phyloP scores from a whole-genome alignment of 164 flowering plant genomes.

The Cinnamomum micranthum region DNA sequence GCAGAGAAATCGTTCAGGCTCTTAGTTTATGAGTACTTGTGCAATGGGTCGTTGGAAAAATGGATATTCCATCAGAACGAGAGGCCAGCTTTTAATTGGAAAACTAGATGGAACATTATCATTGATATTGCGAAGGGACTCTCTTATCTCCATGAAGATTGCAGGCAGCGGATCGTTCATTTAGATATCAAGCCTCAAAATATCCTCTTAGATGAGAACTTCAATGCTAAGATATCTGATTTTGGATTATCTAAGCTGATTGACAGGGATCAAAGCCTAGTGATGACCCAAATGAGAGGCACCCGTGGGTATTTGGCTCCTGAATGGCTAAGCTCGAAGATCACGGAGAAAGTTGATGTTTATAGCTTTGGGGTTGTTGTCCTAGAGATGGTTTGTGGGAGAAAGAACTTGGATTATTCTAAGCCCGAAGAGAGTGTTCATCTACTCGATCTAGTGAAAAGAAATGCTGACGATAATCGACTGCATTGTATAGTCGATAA shows the following conservation, averaged over 20 bases:
- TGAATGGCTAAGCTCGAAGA: conserved; percentile 11
- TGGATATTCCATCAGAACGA: conserved; percentile 18
- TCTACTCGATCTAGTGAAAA: conserved; percentile 13
- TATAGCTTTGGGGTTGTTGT: conserved; percentile 28
- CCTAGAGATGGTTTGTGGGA: conserved; percentile 23
- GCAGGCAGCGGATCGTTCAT: conserved; percentile 19
- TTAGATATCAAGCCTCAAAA: conserved; percentile 25
- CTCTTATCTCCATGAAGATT: conserved; percentile 26
- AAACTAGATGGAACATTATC: conserved; percentile 13
- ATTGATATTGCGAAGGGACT: conserved; percentile 17
- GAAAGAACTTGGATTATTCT: conserved; percentile 19
- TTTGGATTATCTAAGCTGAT: conserved; percentile 22
- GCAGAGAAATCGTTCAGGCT: conserved; percentile 9
- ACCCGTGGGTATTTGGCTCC: conserved; percentile 15
- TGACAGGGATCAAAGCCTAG: conserved; percentile 18
- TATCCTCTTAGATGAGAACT: conserved; percentile 14
- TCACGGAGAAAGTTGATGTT: conserved; percentile 25
- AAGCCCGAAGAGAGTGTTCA: conserved; percentile 4
- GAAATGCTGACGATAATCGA: conserved; percentile 9
- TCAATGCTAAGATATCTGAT: conserved; percentile 24
- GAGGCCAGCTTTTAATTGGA: conserved; percentile 16
- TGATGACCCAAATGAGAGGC: conserved; percentile 19
- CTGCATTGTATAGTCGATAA: conserved; percentile 14
- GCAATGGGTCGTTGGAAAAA: conserved; percentile 22
- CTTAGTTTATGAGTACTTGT: conserved; percentile 26